phyloP scores from a whole-genome alignment of 306 rosid species.

The Rubus parviflorus region DNA sequence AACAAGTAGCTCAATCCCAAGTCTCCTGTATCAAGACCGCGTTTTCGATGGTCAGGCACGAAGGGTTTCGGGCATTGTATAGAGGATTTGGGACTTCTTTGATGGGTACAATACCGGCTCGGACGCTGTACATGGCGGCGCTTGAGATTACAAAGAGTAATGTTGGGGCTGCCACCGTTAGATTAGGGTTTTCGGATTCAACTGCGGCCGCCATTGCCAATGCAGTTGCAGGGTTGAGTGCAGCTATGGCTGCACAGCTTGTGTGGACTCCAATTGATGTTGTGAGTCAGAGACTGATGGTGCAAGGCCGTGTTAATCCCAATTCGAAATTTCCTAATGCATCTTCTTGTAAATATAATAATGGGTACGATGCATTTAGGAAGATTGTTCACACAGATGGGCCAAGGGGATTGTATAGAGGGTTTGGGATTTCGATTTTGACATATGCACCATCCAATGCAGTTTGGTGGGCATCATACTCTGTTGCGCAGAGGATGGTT shows the following conservation, averaged over 20 bases:
- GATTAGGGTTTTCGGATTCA: slow-evolving; percentile 67
- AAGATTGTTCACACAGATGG: slow-evolving; percentile 71
- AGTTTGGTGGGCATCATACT: slow-evolving; percentile 93
- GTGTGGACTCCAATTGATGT: slow-evolving; percentile 92
- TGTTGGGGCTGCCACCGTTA: slow-evolving; percentile 62
- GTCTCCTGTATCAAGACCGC: slow-evolving; percentile 61
- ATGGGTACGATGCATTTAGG: slow-evolving; percentile 77
- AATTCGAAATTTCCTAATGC: slow-evolving; percentile 39
- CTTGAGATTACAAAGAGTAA: slow-evolving; percentile 85
- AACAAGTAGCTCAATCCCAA: slow-evolving; percentile 73
- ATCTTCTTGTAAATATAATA: slow-evolving; percentile 42
- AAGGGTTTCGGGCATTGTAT: slow-evolving; percentile 72
- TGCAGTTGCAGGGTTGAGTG: slow-evolving; percentile 77
- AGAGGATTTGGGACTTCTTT: slow-evolving; percentile 92
- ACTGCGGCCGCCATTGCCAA: slow-evolving; percentile 68
- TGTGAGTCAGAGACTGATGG: slow-evolving; percentile 80
- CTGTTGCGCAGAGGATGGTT: slow-evolving; percentile 66
- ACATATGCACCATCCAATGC: slow-evolving; percentile 90
- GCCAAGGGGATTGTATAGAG: slow-evolving; percentile 70
- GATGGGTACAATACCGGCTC: slow-evolving; percentile 81
- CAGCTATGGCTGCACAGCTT: slow-evolving; percentile 82
- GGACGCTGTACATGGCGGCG: slow-evolving; percentile 82
- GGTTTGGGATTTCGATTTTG: slow-evolving; percentile 83
- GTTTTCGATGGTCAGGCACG: slow-evolving; percentile 58
- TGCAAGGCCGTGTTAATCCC: slow-evolving; percentile 51